phyloP scores from a whole-genome alignment of 2,329 filamentous ascomycete genomes.

The Curvularia eragrostidis region DNA sequence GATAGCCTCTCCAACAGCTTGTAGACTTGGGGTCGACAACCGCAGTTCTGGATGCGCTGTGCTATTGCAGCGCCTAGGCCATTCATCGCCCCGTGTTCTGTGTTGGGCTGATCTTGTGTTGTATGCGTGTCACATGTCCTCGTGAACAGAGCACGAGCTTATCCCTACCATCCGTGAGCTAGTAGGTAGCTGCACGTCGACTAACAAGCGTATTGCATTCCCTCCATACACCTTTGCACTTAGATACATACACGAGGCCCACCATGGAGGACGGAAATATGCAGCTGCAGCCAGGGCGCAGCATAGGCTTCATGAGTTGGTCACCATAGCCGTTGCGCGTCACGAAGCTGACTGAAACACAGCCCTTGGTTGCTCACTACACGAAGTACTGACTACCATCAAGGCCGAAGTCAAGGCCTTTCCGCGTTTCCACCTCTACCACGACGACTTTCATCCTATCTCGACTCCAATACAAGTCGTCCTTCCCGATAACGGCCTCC shows the following conservation, averaged over 20 bases:
- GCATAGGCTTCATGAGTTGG: conserved; percentile 52
- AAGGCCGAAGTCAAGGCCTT: conserved; percentile 87
- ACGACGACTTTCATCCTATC: conserved; percentile 77
- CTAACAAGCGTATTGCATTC: conserved; percentile 8
- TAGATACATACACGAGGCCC: neutral
- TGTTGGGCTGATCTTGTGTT: neutral
- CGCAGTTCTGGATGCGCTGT: neutral
- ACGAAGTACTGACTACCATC: conserved; percentile 84
- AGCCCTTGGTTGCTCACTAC: conserved; percentile 90
- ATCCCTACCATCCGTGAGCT: conserved; percentile 14
- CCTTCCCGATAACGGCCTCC: conserved; percentile 84
- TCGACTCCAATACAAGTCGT: conserved; percentile 75
- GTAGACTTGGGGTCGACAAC: neutral
- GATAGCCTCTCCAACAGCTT: neutral
- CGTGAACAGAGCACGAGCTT: conserved; percentile 40
- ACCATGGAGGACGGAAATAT: conserved; percentile 43
- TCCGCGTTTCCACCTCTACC: conserved; percentile 81
- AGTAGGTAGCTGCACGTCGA: conserved; percentile 19
- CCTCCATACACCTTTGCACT: neutral
- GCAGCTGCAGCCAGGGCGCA: conserved; percentile 40
- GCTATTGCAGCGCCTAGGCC: neutral
- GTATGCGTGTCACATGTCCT: conserved; percentile 16
- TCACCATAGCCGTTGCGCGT: neutral
- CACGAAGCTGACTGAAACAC: conserved; percentile 28
- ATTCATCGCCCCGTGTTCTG: neutral